A percentile compares a stretch with the other conserved stretches of the same genome.
Conservation (phyloP, 306 rosid species). For the Citrullus mucosospermus region DNA sequence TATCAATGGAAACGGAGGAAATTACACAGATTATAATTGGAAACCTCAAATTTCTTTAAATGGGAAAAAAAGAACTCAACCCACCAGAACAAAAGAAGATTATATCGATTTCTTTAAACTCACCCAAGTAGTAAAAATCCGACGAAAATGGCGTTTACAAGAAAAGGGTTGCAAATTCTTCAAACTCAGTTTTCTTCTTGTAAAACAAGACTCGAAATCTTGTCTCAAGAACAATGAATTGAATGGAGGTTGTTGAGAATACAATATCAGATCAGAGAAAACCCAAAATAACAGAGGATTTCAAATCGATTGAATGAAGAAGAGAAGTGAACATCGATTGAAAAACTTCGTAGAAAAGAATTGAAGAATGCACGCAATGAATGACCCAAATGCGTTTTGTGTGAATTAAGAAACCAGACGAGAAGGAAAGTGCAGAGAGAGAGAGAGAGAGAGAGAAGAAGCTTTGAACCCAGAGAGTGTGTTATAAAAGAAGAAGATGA, state of each 20-base stretch:
- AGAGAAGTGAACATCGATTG: conserved; percentile 15
- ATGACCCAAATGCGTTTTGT: conserved; percentile 16
- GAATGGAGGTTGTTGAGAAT: background rate
- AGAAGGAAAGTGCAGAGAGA: conserved; percentile 15
- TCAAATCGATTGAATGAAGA: background rate
- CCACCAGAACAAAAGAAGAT: background rate
- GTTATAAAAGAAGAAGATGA: background rate
- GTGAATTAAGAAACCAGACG: conserved; percentile 36
- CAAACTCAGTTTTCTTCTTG: background rate
- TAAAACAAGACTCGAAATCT: background rate
- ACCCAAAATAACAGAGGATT: background rate
- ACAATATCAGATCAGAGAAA: background rate
- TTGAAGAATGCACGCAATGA: conserved; percentile 15
- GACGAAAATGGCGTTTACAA: background rate
- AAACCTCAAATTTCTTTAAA: background rate
- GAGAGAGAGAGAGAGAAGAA: background rate
- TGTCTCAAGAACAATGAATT: background rate
- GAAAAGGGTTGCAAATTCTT: background rate
- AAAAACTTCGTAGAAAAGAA: conserved; percentile 15
- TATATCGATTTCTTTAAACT: background rate
- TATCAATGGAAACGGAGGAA: conserved; percentile 18
- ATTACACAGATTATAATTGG: background rate
- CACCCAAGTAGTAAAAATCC: background rate
- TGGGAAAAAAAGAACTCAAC: background rate
- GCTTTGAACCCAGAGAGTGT: conserved; percentile 5